These are phyloP conservation scores for Sugiyamaella americana DNA, from an alignment of 805 yeast species.

Conservation along the genomic window DNA sequence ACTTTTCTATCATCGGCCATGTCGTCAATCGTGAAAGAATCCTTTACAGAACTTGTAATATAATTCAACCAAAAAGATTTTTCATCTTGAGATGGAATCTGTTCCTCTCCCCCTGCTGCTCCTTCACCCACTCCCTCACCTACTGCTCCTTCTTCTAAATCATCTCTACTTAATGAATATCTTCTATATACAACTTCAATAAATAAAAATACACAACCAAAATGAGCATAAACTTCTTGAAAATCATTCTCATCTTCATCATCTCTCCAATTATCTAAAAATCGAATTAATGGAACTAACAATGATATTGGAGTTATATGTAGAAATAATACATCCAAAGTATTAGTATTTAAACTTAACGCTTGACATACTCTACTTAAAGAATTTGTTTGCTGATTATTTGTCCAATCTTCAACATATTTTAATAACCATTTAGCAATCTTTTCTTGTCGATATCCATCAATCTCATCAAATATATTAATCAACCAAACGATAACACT, in stretches of 20 bases:
- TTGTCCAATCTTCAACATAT: conserved; percentile 19
- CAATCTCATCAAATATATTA: conserved; percentile 39
- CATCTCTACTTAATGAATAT: conserved; percentile 21
- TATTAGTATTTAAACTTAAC: conserved; percentile 38
- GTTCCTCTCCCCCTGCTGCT: too few relatives aligned
- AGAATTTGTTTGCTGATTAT: conserved; percentile 38
- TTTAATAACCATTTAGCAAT: conserved; percentile 35
- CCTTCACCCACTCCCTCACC: background rate
- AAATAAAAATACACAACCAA: conserved; percentile 54
- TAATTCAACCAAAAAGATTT: conserved; percentile 8
- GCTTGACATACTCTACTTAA: conserved; percentile 49
- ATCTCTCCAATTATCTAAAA: conserved; percentile 44
- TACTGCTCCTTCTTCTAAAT: background rate
- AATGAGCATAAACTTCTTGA: conserved; percentile 63
- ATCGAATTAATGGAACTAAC: conserved; percentile 42
- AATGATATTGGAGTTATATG: conserved; percentile 41
- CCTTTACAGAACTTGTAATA: background rate
- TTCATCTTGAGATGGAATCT: background rate
- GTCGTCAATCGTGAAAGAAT: conserved; percentile 11
- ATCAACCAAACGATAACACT: conserved; percentile 50
- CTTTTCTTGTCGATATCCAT: conserved; percentile 43
- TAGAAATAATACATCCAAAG: conserved; percentile 41
- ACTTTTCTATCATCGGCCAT: conserved; percentile 24
- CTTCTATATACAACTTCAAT: conserved; percentile 37
- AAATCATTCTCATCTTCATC: conserved; percentile 54